These are phyloP conservation scores for Kodamaea kaohsiungensis DNA, from an alignment of 805 yeast genomes.

Conservation along the genomic window DNA sequence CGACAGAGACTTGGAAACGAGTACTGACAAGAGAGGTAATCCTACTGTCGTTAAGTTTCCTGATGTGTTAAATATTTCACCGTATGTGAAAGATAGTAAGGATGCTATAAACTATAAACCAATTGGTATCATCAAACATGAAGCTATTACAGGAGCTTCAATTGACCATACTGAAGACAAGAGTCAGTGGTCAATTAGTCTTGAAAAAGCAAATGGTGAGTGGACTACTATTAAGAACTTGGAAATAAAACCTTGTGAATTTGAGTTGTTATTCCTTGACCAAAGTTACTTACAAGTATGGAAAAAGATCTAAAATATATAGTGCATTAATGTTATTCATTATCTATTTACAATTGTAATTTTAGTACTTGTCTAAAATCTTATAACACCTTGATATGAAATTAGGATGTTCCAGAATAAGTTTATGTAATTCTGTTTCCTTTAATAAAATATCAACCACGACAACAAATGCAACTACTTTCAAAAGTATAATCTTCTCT, in stretches of 20 bases:
- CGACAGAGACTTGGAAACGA: slow-evolving; percentile 41
- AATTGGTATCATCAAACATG: slow-evolving; percentile 19
- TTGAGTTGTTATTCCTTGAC: slow-evolving; percentile 59
- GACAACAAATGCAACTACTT: slow-evolving; percentile 16
- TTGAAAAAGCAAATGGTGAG: slow-evolving; percentile 29
- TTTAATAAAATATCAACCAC: slow-evolving; percentile 18
- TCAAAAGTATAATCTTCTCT: slow-evolving; percentile 14
- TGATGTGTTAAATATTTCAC: slow-evolving; percentile 38
- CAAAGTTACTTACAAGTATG: slow-evolving; percentile 71
- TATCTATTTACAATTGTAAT: not conserved
- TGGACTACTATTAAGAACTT: slow-evolving; percentile 67
- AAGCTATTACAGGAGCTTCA: slow-evolving; percentile 14
- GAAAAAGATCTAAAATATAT: slow-evolving; percentile 34
- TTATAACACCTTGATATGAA: slow-evolving; percentile 11
- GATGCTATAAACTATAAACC: slow-evolving; percentile 37
- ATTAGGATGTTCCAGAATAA: slow-evolving; percentile 7
- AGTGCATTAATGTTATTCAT: not conserved
- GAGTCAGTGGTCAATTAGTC: slow-evolving; percentile 53
- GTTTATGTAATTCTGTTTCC: slow-evolving; percentile 19
- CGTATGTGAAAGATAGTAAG: slow-evolving; percentile 22
- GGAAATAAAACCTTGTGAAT: slow-evolving; percentile 45
- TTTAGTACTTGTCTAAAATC: slow-evolving; percentile 6
- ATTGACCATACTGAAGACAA: slow-evolving; percentile 21
- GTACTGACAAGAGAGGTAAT: slow-evolving; percentile 15
- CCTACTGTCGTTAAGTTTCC: slow-evolving; percentile 67